phyloP scores from a whole-genome alignment of 345 rosid genomes.

The Eutrema heterophyllum region DNA sequence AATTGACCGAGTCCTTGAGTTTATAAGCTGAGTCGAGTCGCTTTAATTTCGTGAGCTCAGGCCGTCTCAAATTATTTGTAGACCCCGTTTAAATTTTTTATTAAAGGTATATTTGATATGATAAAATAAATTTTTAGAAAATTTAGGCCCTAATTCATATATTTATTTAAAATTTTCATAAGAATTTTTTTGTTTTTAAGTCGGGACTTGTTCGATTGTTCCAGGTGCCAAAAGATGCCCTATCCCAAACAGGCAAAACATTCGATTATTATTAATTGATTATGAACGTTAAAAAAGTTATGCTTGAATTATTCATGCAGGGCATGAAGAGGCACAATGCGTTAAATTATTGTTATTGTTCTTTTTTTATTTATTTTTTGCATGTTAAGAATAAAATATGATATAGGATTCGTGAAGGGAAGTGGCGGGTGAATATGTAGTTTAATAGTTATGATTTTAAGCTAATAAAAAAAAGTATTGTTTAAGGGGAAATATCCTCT shows the following conservation, averaged over 20 bases:
- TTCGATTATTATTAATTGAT: background rate
- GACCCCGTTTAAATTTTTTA: too few relatives aligned
- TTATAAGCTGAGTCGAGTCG: slow-evolving; percentile 2
- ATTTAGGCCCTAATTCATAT: too few relatives aligned
- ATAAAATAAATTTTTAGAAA: too few relatives aligned
- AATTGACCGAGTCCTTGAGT: slow-evolving; percentile 20
- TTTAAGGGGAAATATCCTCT: too few relatives aligned
- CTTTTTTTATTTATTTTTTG: background rate
- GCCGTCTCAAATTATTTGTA: too few relatives aligned
- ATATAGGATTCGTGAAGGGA: background rate
- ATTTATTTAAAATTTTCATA: too few relatives aligned
- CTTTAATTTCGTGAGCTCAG: background rate
- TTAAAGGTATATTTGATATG: too few relatives aligned
- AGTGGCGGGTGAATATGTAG: background rate
- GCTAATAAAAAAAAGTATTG: too few relatives aligned
- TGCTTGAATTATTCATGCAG: background rate
- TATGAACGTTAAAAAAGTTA: background rate
- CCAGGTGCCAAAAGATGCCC: too few relatives aligned
- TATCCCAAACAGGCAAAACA: background rate
- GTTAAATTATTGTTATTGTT: background rate
- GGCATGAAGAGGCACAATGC: background rate
- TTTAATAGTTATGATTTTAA: too few relatives aligned
- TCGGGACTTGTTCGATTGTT: too few relatives aligned
- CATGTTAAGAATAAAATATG: background rate
- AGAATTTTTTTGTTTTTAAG: too few relatives aligned